Evolutionary conservation across 495 filamentous ascomycete genomes (phyloP), one percentile per base, ranked within the genome.

Genomic region (Aspergillus panamensis): DNA sequence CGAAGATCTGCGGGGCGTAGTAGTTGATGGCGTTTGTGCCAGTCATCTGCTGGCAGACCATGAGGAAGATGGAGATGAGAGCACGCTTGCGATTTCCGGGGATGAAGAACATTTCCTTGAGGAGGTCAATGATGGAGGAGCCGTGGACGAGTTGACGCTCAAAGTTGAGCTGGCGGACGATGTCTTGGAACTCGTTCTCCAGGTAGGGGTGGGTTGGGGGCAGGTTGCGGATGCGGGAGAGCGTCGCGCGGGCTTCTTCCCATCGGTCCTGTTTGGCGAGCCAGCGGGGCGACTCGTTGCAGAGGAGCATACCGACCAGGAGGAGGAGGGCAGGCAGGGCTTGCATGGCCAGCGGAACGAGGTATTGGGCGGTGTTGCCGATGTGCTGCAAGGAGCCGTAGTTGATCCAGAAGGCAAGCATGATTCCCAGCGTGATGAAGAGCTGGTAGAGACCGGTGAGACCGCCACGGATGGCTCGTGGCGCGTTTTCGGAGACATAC

Each of bases 91-190:
- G 68, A 64, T 75, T 76, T 31, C 69, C 70, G 48, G 66, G 61
- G 53, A 66, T 60, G n/a, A 73, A 37, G 40, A 69, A 71, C 60
- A 89, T 88, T 62, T 77, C 74, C 44, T 68, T 73, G 62, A 68
- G 80, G 30, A 90, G 72, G 56, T 85, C 82, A 14, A 73, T 59
- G 30, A 73, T 65, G 30, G 72, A 66, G 12, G 82, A 79, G 10
- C 86, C 87, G 29, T 79, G 81, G 37, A 86, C 74, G n/a, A 87
- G 69, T 6, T 77, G 74, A 12, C 82, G 81, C 65, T 91, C 87
- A 30, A 85, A 77, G 58, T 90, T 85, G n/a, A 91, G 77, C 66
- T 89, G 84, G 12, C 65, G 62, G 8, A 63, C 58, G 59, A 92
- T 87, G 66, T 92, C 88, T 20, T 86, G 83, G 12, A 90, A 72